Conservation (phyloP, 2,329 filamentous ascomycete species). For the Alternaria tenuissima region DNA sequence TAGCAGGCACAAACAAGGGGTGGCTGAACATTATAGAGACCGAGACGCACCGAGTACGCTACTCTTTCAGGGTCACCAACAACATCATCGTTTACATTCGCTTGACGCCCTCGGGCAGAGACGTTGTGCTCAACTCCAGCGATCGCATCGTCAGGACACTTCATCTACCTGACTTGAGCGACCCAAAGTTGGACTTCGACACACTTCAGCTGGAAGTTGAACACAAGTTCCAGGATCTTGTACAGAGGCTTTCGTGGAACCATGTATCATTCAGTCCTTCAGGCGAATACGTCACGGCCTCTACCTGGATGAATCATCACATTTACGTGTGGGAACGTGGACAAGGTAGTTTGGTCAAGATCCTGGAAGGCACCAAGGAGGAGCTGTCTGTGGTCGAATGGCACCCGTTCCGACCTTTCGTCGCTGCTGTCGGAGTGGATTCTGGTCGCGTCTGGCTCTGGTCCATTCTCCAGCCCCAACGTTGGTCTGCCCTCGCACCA, state of each 20-base stretch:
- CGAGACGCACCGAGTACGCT: conserved; percentile 80
- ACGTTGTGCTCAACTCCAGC: conserved; percentile 89
- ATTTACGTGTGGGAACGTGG: conserved; percentile 98
- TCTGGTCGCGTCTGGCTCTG: conserved; percentile 94
- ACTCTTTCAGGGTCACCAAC: conserved; percentile 86
- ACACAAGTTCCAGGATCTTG: conserved; percentile 98
- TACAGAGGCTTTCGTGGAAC: conserved; percentile 95
- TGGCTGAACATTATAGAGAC: conserved; percentile 96
- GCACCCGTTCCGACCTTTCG: conserved; percentile 87
- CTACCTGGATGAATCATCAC: conserved; percentile 97
- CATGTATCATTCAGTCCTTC: conserved; percentile 94
- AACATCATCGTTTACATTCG: conserved; percentile 89
- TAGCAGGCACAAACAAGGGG: conserved; percentile 93
- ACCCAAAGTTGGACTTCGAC: conserved; percentile 75
- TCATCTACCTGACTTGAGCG: conserved; percentile 77
- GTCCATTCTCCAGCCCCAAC: conserved; percentile 93
- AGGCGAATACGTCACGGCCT: conserved; percentile 94
- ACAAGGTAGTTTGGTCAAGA: conserved; percentile 93
- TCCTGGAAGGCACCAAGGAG: conserved; percentile 95
- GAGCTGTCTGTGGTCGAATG: conserved; percentile 97
- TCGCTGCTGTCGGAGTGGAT: conserved; percentile 91
- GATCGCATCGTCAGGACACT: conserved; percentile 96
- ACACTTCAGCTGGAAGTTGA: conserved; percentile 90
- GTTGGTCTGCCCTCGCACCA: conserved; percentile 95
- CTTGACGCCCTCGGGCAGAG: conserved; percentile 82